Percentiles rank a stretch among this genome's conserved stretches.
Evolutionary conservation across 176 grass and related monocot species (phyloP).

Genomic region (Aegilops umbellulata): DNA sequence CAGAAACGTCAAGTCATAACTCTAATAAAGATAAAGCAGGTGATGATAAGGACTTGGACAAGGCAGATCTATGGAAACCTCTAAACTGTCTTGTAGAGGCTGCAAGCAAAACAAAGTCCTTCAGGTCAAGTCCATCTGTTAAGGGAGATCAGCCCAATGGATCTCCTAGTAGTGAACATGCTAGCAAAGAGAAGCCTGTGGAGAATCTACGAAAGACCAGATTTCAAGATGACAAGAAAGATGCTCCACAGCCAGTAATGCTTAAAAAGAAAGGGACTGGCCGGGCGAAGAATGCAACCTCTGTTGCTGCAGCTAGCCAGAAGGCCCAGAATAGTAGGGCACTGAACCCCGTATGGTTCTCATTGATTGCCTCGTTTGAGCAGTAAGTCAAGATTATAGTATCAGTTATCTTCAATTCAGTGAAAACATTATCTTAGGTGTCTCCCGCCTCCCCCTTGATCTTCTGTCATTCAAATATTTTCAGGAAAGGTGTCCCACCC

Average conservation of each 20-base stretch:
- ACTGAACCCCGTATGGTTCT: constrained; percentile 63
- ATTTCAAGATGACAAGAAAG: constrained; percentile 54
- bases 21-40: constrained; percentile 47
- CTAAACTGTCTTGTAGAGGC: constrained; percentile 76
- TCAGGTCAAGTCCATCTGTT: constrained; percentile 36
- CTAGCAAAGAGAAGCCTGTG: constrained; percentile 43
- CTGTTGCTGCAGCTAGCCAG: constrained; percentile 24
- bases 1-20: constrained; percentile 50
- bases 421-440: constrained; percentile 12
- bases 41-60: constrained; percentile 55
- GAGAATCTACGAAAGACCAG: constrained; percentile 49
- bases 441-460: constrained; percentile 23
- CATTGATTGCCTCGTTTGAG: constrained; percentile 69
- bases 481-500: constrained; percentile 61
- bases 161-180: constrained; percentile 38
- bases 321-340: constrained; percentile 23
- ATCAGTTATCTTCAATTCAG: constrained; percentile 15
- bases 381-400: constrained; percentile 46
- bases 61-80: constrained; percentile 71
- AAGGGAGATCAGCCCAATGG: constrained; percentile 50
- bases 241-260: constrained; percentile 33
- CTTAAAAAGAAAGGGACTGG: constrained; percentile 57
- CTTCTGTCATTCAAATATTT: constrained; percentile 39
- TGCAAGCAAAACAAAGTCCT: constrained; percentile 70
- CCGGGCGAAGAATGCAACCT: constrained; percentile 44